A percentile compares a stretch with the other conserved stretches of the same genome.
phyloP scores from a whole-genome alignment of 2,329 filamentous ascomycete species.

The Fusarium gaditjirri region DNA sequence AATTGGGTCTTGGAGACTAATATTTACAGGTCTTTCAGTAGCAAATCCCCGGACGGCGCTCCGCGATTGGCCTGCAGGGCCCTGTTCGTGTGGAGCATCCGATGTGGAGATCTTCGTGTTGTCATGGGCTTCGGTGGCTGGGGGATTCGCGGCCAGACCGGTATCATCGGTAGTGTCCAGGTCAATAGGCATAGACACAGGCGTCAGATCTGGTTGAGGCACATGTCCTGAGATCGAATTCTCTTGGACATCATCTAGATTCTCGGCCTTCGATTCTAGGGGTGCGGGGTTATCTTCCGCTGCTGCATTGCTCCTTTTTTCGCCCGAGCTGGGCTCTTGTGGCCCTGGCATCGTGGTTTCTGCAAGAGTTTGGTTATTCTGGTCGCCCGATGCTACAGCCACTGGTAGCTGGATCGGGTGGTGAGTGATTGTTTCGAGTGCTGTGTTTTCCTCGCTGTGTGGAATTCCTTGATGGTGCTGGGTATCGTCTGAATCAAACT shows the following conservation, averaged over 20 bases:
- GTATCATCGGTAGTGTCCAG: background rate
- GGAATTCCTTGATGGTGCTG: constrained; percentile 35
- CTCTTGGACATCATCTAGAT: constrained; percentile 17
- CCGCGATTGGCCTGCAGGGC: constrained; percentile 23
- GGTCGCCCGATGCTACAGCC: constrained; percentile 20
- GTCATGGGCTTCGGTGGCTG: constrained; percentile 1
- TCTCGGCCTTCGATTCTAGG: constrained; percentile 19
- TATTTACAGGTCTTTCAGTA: constrained; percentile 14
- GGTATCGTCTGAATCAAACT: constrained; percentile 44
- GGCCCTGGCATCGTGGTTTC: constrained; percentile 39
- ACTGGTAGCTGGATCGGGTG: constrained; percentile 16
- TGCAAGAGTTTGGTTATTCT: constrained; percentile 26
- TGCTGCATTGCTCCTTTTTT: constrained; percentile 14
- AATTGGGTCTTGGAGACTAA: constrained; percentile 7
- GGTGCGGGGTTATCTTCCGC: constrained; percentile 6
- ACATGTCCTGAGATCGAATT: background rate
- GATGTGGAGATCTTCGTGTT: constrained; percentile 8
- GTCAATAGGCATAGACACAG: background rate
- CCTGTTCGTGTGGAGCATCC: constrained; percentile 8
- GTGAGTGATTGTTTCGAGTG: constrained; percentile 36
- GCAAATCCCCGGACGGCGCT: background rate
- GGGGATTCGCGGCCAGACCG: background rate
- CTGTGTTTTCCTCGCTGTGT: constrained; percentile 38
- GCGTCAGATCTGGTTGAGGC: background rate
- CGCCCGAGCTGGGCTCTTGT: constrained; percentile 20